These are phyloP conservation scores for Phytophthora pisi DNA, from an alignment of 352 stramenopile genomes.

Conservation along the genomic window DNA sequence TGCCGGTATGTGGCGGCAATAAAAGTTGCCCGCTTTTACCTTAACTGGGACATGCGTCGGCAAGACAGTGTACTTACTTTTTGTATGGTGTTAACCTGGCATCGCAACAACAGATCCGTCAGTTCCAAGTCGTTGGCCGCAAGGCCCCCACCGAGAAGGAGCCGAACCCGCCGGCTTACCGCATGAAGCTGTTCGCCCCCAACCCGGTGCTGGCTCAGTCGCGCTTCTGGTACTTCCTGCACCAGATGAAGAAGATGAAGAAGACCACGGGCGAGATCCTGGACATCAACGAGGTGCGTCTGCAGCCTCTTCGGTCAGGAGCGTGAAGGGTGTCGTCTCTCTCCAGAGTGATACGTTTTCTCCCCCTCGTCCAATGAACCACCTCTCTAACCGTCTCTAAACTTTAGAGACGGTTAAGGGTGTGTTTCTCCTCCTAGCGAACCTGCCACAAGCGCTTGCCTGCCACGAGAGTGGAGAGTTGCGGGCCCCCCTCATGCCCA, in stretches of 20 bases:
- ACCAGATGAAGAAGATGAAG: slow-evolving; percentile 99
- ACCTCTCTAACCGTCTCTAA: slow-evolving; percentile 4
- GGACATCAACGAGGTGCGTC: slow-evolving; percentile 97
- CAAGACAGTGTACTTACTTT: slow-evolving; percentile 1
- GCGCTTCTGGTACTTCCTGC: slow-evolving; percentile 99
- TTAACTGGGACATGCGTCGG: not conserved
- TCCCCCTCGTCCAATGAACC: slow-evolving; percentile 21
- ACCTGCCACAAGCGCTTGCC: slow-evolving; percentile 71
- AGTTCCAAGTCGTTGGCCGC: slow-evolving; percentile 99
- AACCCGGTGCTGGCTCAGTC: slow-evolving; percentile 98
- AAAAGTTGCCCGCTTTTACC: not conserved
- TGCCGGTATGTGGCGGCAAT: slow-evolving; percentile 37
- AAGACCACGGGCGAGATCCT: slow-evolving; percentile 99
- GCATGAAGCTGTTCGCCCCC: slow-evolving; percentile 98
- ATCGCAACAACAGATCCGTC: slow-evolving; percentile 85
- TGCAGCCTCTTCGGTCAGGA: slow-evolving; percentile 12
- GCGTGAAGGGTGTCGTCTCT: slow-evolving; percentile 1
- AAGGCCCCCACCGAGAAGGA: slow-evolving; percentile 98
- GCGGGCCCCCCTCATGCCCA: slow-evolving; percentile 24
- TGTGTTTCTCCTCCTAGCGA: slow-evolving; percentile 49
- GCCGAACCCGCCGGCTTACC: slow-evolving; percentile 98
- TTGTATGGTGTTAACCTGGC: slow-evolving; percentile 10
- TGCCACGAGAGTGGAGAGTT: slow-evolving; percentile 82
- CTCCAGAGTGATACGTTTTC: slow-evolving; percentile 9
- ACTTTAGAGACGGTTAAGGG: slow-evolving; percentile 4